These are phyloP conservation scores for Chlorella vulgaris DNA, from an alignment of 139 green algal genomes.

Conservation along the genomic window DNA sequence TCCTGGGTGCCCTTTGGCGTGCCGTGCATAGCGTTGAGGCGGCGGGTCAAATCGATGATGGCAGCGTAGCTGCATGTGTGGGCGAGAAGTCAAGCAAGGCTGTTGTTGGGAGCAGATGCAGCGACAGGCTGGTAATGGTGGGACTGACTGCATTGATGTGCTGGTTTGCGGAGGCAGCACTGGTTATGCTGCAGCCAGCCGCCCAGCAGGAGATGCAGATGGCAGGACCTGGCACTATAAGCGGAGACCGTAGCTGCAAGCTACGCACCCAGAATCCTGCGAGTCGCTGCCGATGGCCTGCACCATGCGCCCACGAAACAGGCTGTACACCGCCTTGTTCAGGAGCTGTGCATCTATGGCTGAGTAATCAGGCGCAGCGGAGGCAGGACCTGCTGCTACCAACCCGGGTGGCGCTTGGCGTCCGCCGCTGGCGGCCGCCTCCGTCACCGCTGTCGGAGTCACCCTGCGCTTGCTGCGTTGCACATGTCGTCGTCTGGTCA, in stretches of 20 bases:
- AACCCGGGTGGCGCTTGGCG: background rate
- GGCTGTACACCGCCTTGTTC: constrained; percentile 68
- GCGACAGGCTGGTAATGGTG: too few species aligned
- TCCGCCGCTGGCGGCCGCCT: background rate
- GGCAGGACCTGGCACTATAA: too few species aligned
- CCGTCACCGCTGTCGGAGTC: background rate
- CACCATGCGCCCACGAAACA: constrained; percentile 87
- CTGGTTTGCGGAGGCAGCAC: too few species aligned
- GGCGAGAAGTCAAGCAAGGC: background rate
- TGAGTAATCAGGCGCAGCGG: constrained; percentile 29
- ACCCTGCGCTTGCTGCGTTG: background rate
- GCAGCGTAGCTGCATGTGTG: background rate
- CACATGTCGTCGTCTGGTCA: too few species aligned
- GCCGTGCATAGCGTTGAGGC: constrained; percentile 69
- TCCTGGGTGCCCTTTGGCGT: constrained; percentile 63
- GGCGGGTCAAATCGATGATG: constrained; percentile 75
- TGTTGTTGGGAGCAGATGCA: background rate
- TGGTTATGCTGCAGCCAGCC: too few species aligned
- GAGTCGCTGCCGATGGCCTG: constrained; percentile 66
- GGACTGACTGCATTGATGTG: too few species aligned
- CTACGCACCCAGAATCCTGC: constrained; percentile 50
- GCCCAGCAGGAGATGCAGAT: too few species aligned
- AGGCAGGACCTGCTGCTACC: constrained; percentile 15
- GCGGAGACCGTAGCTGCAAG: background rate
- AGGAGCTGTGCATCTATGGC: constrained; percentile 68